Evolutionary conservation across 768 basidiomycete genomes (phyloP).

Genomic region (Trametes sanguinea): DNA sequence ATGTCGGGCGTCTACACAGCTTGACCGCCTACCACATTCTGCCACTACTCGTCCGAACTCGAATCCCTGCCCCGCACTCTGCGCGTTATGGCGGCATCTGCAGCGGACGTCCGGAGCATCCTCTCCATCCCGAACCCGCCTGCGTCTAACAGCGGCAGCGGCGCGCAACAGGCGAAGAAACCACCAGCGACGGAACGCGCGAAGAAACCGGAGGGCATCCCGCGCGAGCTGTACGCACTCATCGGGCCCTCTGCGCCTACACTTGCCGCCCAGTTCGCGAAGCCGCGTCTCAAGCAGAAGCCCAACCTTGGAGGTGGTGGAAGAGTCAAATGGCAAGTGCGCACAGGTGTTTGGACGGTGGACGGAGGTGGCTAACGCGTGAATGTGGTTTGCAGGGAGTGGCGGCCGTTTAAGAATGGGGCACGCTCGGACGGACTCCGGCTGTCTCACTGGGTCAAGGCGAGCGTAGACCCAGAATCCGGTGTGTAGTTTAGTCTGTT

Average conservation of each 20-base stretch:
- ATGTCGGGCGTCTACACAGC: conserved; percentile 11
- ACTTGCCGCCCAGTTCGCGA: conserved; percentile 74
- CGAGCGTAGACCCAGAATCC: conserved; percentile 49
- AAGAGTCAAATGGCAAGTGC: conserved; percentile 69
- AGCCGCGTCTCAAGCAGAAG: conserved; percentile 85
- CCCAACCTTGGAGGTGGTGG: conserved; percentile 67
- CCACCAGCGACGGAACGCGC: conserved; percentile 36
- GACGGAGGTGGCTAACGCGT: not conserved
- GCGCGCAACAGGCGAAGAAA: conserved; percentile 49
- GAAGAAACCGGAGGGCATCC: conserved; percentile 87
- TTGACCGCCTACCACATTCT: conserved; percentile 11
- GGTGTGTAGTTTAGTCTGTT: conserved; percentile 43
- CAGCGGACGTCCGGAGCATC: conserved; percentile 83
- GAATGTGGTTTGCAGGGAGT: conserved; percentile 57
- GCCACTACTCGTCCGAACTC: no score
- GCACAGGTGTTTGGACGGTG: not conserved
- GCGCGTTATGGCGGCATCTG: conserved; percentile 60
- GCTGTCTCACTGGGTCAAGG: conserved; percentile 84
- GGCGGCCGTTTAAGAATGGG: conserved; percentile 69
- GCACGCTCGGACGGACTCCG: conserved; percentile 69
- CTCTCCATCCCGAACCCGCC: conserved; percentile 57
- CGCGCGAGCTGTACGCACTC: conserved; percentile 88
- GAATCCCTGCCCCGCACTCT: no score
- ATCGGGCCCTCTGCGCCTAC: conserved; percentile 94
- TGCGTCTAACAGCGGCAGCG: conserved; percentile 38